Evolutionary conservation across 441 rosid species (phyloP).

Genomic region (Adansonia rubrostipa): DNA sequence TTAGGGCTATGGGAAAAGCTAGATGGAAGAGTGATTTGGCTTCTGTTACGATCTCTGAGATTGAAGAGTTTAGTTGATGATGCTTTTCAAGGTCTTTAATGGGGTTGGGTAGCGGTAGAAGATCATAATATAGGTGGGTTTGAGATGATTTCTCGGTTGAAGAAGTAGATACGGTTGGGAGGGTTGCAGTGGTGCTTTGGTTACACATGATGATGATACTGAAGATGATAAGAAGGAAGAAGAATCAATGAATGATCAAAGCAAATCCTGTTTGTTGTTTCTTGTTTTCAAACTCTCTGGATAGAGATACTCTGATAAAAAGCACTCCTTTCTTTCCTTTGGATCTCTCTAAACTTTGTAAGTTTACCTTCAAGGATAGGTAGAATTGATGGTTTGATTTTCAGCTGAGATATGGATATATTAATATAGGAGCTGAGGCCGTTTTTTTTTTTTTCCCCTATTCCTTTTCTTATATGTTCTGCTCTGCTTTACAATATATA

Average conservation of each 20-base stretch:
- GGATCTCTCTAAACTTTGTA: not conserved
- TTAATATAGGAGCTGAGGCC: slow-evolving; percentile 43
- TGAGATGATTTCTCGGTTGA: slow-evolving; percentile 42
- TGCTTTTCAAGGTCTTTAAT: slow-evolving; percentile 37
- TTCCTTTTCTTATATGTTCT: no score
- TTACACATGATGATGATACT: slow-evolving; percentile 57
- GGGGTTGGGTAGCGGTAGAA: slow-evolving; percentile 40
- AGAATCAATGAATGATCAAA: slow-evolving; percentile 1
- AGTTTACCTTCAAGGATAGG: slow-evolving; percentile 27
- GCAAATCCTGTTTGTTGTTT: slow-evolving; percentile 4
- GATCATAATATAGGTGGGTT: slow-evolving; percentile 46
- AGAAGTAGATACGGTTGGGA: slow-evolving; percentile 10
- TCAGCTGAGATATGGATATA: slow-evolving; percentile 35
- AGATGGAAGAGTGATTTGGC: slow-evolving; percentile 68
- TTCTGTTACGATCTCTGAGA: slow-evolving; percentile 53
- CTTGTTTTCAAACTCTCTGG: slow-evolving; percentile 1
- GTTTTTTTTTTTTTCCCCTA: no score
- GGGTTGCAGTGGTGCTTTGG: slow-evolving; percentile 37
- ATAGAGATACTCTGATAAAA: slow-evolving; percentile 58
- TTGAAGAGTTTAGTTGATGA: slow-evolving; percentile 18
- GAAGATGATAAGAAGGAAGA: slow-evolving; percentile 25
- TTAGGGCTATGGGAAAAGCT: slow-evolving; percentile 77
- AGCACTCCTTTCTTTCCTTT: slow-evolving; percentile 30
- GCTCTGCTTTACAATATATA: not conserved
- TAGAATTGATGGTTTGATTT: slow-evolving; percentile 25